Conservation (phyloP, 2,329 filamentous ascomycete species). For the Byssochlamys sp. region DNA sequence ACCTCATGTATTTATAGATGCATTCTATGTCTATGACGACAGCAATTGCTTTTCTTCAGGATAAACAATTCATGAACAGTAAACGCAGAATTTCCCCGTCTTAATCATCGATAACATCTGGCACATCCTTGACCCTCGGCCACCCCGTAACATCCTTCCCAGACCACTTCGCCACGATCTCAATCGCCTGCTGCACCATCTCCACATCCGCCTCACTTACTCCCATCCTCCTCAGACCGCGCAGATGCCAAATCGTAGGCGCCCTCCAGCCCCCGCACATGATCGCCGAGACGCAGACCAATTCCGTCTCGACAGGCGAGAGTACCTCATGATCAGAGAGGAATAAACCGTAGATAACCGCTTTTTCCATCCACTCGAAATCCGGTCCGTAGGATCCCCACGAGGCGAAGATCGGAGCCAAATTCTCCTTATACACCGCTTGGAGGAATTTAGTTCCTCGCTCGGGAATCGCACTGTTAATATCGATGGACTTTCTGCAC, state of each 20-base stretch:
- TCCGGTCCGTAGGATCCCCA: slow-evolving; percentile 23
- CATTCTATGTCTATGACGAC: not conserved
- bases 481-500: slow-evolving; percentile 12
- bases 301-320: slow-evolving; percentile 35
- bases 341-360: slow-evolving; percentile 57
- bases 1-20: not conserved
- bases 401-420: slow-evolving; percentile 20
- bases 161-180: slow-evolving; percentile 12
- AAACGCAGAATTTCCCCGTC: not conserved
- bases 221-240: slow-evolving; percentile 33
- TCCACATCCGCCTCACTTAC: slow-evolving; percentile 33
- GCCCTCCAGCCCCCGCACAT: slow-evolving; percentile 36
- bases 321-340: slow-evolving; percentile 34
- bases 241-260: slow-evolving; percentile 38
- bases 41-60: not conserved
- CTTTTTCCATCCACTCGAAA: slow-evolving; percentile 65
- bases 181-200: slow-evolving; percentile 16
- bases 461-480: slow-evolving; percentile 13
- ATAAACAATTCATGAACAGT: not conserved
- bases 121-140: slow-evolving; percentile 13
- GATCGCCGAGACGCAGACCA: slow-evolving; percentile 36
- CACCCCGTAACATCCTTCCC: slow-evolving; percentile 12
- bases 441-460: slow-evolving; percentile 21
- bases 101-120: slow-evolving; percentile 7
- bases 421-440: slow-evolving; percentile 18